Evolutionary conservation across 345 rosid genomes (phyloP).

Genomic region (Syzygium aromaticum): DNA sequence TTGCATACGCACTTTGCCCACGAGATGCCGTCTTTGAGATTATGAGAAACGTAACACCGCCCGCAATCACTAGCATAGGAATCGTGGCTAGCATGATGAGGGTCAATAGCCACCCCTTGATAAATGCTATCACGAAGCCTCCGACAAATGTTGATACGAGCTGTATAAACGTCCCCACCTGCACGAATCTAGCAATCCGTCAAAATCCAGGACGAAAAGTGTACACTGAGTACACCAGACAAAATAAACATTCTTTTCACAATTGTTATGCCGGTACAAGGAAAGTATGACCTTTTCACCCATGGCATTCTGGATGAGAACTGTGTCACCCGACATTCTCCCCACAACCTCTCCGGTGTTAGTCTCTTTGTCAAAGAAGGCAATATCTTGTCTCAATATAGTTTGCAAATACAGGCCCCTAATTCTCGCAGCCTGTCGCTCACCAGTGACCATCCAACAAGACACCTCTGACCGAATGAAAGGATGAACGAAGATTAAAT

Average conservation of each 20-base stretch:
- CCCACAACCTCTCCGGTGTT: slow-evolving; percentile 80
- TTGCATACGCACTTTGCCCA: slow-evolving; percentile 59
- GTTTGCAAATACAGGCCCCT: slow-evolving; percentile 60
- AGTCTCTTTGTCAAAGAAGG: slow-evolving; percentile 70
- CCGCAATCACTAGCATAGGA: slow-evolving; percentile 59
- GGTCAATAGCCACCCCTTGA: slow-evolving; percentile 82
- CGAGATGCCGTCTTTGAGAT: slow-evolving; percentile 49
- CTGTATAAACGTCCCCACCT: slow-evolving; percentile 86
- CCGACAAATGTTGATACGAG: slow-evolving; percentile 61
- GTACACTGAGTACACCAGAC: not conserved
- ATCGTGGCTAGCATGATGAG: slow-evolving; percentile 56
- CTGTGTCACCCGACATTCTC: slow-evolving; percentile 94
- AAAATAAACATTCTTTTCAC: not conserved
- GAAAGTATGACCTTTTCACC: slow-evolving; percentile 60
- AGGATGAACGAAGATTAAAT: not conserved
- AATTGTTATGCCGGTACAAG: not conserved
- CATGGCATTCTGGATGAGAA: slow-evolving; percentile 86
- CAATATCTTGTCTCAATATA: slow-evolving; percentile 66
- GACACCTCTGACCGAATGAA: slow-evolving; percentile 43
- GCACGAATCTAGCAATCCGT: not conserved
- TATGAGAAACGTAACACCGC: slow-evolving; percentile 36
- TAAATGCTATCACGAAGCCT: slow-evolving; percentile 65
- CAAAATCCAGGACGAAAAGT: not conserved
- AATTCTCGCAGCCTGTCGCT: slow-evolving; percentile 74
- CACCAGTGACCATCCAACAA: slow-evolving; percentile 89